phyloP scores from a whole-genome alignment of 257 asterid species.

The Solanum paucissectum region DNA sequence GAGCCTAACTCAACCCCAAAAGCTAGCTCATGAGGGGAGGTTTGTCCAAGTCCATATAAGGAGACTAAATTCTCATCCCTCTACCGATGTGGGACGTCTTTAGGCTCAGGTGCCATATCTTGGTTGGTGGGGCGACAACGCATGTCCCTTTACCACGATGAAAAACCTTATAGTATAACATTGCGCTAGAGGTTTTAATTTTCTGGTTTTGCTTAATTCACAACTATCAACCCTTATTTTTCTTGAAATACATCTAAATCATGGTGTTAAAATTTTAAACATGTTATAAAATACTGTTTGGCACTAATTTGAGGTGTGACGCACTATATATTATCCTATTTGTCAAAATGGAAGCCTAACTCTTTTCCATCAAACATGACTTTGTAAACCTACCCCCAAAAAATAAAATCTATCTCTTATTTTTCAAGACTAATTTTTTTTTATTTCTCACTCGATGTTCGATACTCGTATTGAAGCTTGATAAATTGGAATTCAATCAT shows the following conservation, averaged over 20 bases:
- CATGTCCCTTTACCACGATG: background rate
- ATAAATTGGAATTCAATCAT: background rate
- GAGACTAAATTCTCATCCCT: too few species aligned
- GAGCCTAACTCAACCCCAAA: too few species aligned
- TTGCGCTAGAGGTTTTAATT: background rate
- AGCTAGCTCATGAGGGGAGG: too few species aligned
- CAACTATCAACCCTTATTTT: background rate
- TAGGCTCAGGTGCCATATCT: too few species aligned
- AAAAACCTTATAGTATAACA: background rate
- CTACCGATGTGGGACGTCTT: too few species aligned
- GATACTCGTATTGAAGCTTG: background rate
- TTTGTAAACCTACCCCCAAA: background rate
- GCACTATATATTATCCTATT: background rate
- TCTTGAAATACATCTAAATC: background rate
- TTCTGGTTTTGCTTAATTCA: background rate
- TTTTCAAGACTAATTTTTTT: background rate
- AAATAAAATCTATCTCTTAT: background rate
- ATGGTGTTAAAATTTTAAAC: background rate
- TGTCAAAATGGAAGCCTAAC: background rate
- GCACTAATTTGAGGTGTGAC: background rate
- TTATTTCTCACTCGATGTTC: background rate
- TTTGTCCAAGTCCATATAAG: too few species aligned
- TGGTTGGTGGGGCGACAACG: background rate
- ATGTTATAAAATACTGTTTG: background rate
- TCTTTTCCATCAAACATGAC: background rate